phyloP scores from a whole-genome alignment of 164 flowering plant genomes.

The Vitis rupestris region DNA sequence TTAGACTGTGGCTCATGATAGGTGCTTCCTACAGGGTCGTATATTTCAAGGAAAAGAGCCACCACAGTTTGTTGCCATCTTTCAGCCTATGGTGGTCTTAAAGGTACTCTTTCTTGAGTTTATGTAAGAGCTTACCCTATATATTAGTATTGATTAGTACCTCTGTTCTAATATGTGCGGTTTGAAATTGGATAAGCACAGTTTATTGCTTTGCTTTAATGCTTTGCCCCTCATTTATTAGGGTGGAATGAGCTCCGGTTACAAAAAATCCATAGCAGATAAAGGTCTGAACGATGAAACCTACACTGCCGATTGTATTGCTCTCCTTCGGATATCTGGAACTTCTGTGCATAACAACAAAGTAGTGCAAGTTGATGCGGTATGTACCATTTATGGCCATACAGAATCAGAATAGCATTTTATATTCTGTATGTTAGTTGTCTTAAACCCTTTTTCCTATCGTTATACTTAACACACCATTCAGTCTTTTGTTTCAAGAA shows the following conservation, averaged over 20 bases:
- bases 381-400: slow-evolving; percentile 25
- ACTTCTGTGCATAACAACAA: slow-evolving; percentile 79
- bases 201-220: background rate
- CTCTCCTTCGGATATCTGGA: slow-evolving; percentile 80
- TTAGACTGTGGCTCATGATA: slow-evolving; percentile 3
- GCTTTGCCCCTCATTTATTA: slow-evolving; percentile 21
- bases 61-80: slow-evolving; percentile 91
- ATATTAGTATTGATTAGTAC: background rate
- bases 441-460: background rate
- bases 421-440: background rate
- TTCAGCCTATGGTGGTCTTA: slow-evolving; percentile 89
- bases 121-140: background rate
- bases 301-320: slow-evolving; percentile 74
- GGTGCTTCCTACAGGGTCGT: slow-evolving; percentile 63
- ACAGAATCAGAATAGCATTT: background rate
- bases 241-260: slow-evolving; percentile 97
- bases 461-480: no score
- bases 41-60: slow-evolving; percentile 93
- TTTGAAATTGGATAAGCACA: background rate
- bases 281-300: slow-evolving; percentile 84
- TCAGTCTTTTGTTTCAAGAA: no score
- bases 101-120: slow-evolving; percentile 54
- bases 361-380: slow-evolving; percentile 91
- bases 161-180: background rate
- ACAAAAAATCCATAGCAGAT: slow-evolving; percentile 69